Evolutionary conservation across 768 basidiomycete species (phyloP).

Genomic region (Rhodotorula taiwanensis): DNA sequence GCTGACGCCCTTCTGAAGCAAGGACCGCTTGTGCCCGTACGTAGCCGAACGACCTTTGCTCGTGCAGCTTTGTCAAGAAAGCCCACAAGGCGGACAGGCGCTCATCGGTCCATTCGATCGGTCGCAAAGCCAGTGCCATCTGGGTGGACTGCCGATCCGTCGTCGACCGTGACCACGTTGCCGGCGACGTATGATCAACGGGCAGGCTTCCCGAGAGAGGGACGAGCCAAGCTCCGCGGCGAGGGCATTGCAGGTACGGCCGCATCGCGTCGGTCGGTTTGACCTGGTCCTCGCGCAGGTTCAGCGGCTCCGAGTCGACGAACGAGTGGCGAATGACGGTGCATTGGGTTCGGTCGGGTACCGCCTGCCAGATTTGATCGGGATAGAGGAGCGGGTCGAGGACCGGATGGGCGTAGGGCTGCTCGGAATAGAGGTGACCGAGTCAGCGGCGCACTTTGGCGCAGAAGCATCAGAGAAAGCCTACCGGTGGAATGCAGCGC

Average conservation of each 20-base stretch:
- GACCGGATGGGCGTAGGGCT: slow-evolving; percentile 9
- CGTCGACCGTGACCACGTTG: neutral
- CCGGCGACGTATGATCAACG: neutral
- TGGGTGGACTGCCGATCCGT: too few species aligned
- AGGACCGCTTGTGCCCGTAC: neutral
- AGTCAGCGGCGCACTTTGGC: neutral
- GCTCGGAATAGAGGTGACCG: neutral
- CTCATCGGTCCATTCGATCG: slow-evolving; percentile 23
- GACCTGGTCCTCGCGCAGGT: neutral
- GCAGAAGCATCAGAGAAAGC: too few species aligned
- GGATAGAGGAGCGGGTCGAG: too few species aligned
- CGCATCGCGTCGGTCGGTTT: too few species aligned
- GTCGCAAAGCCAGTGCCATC: neutral
- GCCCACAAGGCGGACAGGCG: slow-evolving; percentile 12
- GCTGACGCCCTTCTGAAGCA: neutral
- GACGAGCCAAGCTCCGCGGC: slow-evolving; percentile 26
- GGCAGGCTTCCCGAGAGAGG: slow-evolving; percentile 5
- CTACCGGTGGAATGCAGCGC: slow-evolving; percentile 23
- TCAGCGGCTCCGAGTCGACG: neutral
- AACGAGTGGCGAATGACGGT: slow-evolving; percentile 7
- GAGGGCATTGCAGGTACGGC: slow-evolving; percentile 3
- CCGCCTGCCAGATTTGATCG: neutral
- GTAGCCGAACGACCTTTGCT: slow-evolving; percentile 1
- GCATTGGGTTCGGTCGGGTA: neutral
- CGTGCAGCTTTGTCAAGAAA: neutral